Percentiles rank a stretch among this genome's conserved stretches.
Evolutionary conservation across 2,329 filamentous ascomycete genomes (phyloP).

Genomic region (Penicillium sp.): DNA sequence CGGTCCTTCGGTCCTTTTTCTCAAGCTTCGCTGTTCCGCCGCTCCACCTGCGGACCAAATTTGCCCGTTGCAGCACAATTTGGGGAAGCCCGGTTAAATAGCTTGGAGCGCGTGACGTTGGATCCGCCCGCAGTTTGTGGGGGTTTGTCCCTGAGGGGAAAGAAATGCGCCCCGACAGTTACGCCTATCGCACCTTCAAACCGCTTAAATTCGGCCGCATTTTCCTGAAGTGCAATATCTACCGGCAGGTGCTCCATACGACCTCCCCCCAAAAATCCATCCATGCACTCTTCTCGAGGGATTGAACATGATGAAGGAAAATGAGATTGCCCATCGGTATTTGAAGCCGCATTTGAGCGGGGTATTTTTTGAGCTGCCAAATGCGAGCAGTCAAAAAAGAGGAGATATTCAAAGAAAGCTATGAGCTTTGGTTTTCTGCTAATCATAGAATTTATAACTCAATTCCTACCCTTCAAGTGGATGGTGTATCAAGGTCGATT

Average conservation of each 20-base stretch:
- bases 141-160: neutral
- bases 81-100: constrained; percentile 21
- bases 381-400: neutral
- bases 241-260: constrained; percentile 70
- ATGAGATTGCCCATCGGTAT: neutral
- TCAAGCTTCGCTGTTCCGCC: constrained; percentile 6
- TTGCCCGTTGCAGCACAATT: constrained; percentile 30
- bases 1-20: constrained; percentile 11
- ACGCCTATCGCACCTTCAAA: constrained; percentile 35
- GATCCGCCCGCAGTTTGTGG: neutral
- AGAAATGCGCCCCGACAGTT: neutral
- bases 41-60: constrained; percentile 29
- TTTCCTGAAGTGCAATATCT: constrained; percentile 65
- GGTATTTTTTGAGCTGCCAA: neutral
- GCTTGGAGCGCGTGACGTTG: neutral
- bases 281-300: constrained; percentile 60
- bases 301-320: neutral
- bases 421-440: neutral
- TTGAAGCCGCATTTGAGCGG: neutral
- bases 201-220: constrained; percentile 59
- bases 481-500: neutral
- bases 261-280: constrained; percentile 72
- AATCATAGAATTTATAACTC: neutral
- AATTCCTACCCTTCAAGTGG: neutral
- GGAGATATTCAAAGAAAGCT: neutral